Evolutionary conservation across 306 rosid species (phyloP).

Genomic region (Trichosanthes truncata): DNA sequence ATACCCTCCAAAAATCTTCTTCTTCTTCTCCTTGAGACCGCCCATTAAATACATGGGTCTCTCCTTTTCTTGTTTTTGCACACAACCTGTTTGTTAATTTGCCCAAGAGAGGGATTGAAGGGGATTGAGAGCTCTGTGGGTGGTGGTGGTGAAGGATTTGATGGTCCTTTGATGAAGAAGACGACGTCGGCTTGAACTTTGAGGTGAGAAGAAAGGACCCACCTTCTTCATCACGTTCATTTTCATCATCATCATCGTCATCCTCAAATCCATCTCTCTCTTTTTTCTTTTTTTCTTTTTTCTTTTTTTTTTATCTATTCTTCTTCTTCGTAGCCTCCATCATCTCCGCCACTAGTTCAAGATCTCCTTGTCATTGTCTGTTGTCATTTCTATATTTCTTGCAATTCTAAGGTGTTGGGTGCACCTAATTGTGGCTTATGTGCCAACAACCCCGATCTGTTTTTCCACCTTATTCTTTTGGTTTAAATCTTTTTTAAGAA

Average conservation of each 20-base stretch:
- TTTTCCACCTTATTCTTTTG: constrained; percentile 13
- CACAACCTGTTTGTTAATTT: constrained; percentile 31
- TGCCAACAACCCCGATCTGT: constrained; percentile 36
- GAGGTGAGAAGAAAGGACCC: constrained; percentile 23
- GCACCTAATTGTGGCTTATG: constrained; percentile 27
- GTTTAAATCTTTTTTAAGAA: constrained; percentile 11
- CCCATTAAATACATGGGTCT: constrained; percentile 25
- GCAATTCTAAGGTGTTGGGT: constrained; percentile 21
- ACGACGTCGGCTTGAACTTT: constrained; percentile 21
- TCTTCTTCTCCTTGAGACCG: constrained; percentile 5
- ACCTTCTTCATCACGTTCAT: constrained; percentile 35
- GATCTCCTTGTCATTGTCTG: constrained; percentile 17
- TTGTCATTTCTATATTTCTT: constrained; percentile 10
- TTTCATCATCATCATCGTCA: constrained; percentile 15
- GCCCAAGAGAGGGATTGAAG: constrained; percentile 11
- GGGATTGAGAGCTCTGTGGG: constrained; percentile 26
- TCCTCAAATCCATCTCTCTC: constrained; percentile 24
- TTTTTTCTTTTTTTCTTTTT: not conserved
- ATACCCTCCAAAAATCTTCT: constrained; percentile 13
- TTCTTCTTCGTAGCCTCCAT: constrained; percentile 18
- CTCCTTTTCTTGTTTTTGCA: constrained; percentile 13
- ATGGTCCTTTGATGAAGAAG: constrained; percentile 27
- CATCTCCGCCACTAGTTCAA: constrained; percentile 5
- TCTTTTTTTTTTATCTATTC: not conserved
- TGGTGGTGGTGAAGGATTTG: constrained; percentile 31